Evolutionary conservation across 164 flowering plant species (phyloP).

Genomic region (Liriodendron chinense): DNA sequence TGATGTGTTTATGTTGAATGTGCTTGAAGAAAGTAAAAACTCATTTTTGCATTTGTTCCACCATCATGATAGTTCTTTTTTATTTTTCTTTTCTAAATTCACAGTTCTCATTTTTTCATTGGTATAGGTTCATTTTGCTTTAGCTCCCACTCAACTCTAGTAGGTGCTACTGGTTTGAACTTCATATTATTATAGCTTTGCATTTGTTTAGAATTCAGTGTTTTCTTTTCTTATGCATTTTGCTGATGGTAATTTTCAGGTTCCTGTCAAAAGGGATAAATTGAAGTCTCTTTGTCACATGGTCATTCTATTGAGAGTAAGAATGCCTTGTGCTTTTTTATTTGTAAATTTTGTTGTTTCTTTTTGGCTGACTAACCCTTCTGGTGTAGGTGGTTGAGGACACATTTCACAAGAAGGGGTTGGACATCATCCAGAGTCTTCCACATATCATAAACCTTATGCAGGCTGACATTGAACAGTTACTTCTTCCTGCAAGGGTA

Average conservation of each 20-base stretch:
- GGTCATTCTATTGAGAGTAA: conserved; percentile 29
- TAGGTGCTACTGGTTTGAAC: background rate
- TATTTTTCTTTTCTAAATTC: too few relatives aligned
- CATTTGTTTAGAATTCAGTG: background rate
- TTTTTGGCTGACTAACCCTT: background rate
- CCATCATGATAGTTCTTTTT: background rate
- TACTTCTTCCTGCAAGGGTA: conserved; percentile 25
- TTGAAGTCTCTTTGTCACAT: conserved; percentile 30
- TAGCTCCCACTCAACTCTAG: background rate
- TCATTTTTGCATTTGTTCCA: background rate
- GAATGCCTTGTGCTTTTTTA: background rate
- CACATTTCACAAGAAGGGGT: conserved; percentile 25
- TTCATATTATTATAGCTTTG: background rate
- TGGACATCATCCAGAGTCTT: conserved; percentile 28
- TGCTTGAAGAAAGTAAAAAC: background rate
- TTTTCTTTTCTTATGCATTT: background rate
- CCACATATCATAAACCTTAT: conserved; percentile 29
- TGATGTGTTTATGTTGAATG: background rate
- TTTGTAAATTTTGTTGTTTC: conserved; percentile 3
- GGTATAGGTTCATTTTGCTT: too few relatives aligned
- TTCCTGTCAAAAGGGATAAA: conserved; percentile 29
- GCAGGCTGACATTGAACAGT: conserved; percentile 24
- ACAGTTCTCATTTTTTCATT: too few relatives aligned
- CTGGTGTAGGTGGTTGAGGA: conserved; percentile 23
- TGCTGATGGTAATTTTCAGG: conserved; percentile 18